Evolutionary conservation across 1,139 yeast genomes (phyloP).

Genomic region (Citeromyces hawaiiensis): DNA sequence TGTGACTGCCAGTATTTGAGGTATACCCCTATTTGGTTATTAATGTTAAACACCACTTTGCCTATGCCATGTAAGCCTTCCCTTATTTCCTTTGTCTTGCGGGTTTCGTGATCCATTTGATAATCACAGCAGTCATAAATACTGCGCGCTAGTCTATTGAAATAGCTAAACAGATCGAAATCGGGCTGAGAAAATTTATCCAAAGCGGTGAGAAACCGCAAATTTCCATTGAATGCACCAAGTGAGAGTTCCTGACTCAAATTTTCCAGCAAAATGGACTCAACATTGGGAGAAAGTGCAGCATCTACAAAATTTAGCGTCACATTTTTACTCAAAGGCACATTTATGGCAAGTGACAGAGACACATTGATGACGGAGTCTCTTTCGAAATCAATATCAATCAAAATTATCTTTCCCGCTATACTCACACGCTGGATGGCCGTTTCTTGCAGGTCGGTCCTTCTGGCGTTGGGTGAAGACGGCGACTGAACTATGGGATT

Average conservation of each 20-base stretch:
- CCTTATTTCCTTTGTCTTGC: slow-evolving; percentile 6
- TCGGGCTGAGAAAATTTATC: slow-evolving; percentile 14
- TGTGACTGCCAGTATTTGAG: slow-evolving; percentile 16
- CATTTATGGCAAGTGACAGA: slow-evolving; percentile 13
- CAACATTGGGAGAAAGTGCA: slow-evolving; percentile 9
- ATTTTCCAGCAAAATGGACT: slow-evolving; percentile 12
- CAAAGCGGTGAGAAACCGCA: slow-evolving; percentile 15
- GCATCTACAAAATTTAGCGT: slow-evolving; percentile 4
- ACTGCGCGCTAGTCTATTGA: slow-evolving; percentile 13
- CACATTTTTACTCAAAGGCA: slow-evolving; percentile 9
- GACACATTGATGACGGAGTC: slow-evolving; percentile 12
- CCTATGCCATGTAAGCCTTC: slow-evolving; percentile 14
- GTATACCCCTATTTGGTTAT: slow-evolving; percentile 16
- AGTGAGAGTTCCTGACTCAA: slow-evolving; percentile 12
- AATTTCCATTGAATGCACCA: slow-evolving; percentile 17
- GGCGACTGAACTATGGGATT: background rate
- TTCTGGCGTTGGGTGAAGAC: background rate
- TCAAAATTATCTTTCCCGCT: slow-evolving; percentile 17
- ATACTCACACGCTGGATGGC: slow-evolving; percentile 12
- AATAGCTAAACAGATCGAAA: slow-evolving; percentile 16
- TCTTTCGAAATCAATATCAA: slow-evolving; percentile 15
- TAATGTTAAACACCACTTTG: slow-evolving; percentile 11
- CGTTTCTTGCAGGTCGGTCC: background rate
- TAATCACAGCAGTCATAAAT: slow-evolving; percentile 8
- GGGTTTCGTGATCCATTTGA: slow-evolving; percentile 5